Evolutionary conservation across 176 grass and related monocot species (phyloP).

Genomic region (Oryza nivara): DNA sequence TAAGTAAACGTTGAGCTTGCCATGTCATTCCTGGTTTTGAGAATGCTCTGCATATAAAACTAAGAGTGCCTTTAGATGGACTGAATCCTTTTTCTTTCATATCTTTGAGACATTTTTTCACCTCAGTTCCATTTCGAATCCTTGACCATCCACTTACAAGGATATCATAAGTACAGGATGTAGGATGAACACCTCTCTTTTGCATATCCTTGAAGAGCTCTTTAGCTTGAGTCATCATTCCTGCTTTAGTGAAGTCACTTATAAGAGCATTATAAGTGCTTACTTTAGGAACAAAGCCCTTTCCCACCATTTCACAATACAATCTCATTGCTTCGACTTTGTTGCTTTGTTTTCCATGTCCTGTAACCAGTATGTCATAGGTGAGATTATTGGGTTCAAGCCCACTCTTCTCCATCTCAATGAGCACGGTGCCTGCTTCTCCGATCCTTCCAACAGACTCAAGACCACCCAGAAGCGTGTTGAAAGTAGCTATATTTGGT

Average conservation of each 20-base stretch:
- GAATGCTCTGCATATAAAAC: conserved; percentile 74
- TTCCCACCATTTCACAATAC: conserved; percentile 88
- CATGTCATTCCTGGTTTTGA: conserved; percentile 63
- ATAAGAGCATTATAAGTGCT: conserved; percentile 92
- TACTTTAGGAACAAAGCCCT: conserved; percentile 89
- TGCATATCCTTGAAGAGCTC: conserved; percentile 84
- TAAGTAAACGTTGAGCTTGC: conserved; percentile 63
- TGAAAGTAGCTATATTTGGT: conserved; percentile 80
- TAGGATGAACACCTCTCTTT: conserved; percentile 63
- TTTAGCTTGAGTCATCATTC: conserved; percentile 96
- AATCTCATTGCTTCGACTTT: conserved; percentile 70
- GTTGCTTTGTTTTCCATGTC: conserved; percentile 72
- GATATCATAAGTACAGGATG: conserved; percentile 80
- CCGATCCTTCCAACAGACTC: conserved; percentile 70
- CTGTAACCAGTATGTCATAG: conserved; percentile 88
- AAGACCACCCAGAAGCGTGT: conserved; percentile 85
- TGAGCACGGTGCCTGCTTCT: conserved; percentile 62
- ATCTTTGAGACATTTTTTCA: conserved; percentile 75
- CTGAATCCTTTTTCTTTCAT: conserved; percentile 80
- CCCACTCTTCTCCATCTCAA: conserved; percentile 67
- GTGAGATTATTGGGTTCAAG: conserved; percentile 67
- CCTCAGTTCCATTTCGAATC: conserved; percentile 70
- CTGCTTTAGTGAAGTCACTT: conserved; percentile 64
- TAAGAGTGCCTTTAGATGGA: conserved; percentile 69
- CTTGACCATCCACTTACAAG: conserved; percentile 88